Conservation (phyloP, 108 stramenopile genomes). For the Pseudonitzschia pungens region DNA sequence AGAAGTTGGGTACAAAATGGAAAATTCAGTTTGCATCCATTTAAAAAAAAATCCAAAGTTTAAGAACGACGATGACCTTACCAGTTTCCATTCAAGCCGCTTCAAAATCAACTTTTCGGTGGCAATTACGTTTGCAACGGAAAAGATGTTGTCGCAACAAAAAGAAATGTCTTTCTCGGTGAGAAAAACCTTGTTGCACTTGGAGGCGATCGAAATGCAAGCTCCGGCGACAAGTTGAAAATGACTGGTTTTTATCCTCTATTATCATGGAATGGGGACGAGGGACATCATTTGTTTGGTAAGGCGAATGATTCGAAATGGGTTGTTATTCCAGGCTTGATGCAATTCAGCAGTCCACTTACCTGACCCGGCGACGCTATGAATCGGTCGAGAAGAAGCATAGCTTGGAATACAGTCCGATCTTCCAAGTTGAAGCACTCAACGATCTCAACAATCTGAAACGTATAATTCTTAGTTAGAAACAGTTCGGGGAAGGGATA, state of each 20-base stretch:
- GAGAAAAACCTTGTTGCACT: conserved; percentile 12
- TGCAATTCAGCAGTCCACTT: conserved; percentile 6
- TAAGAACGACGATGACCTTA: background rate
- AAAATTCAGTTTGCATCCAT: background rate
- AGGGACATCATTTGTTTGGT: background rate
- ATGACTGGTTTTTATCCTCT: conserved; percentile 9
- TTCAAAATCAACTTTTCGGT: conserved; percentile 26
- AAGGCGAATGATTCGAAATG: background rate
- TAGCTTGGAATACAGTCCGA: conserved; percentile 30
- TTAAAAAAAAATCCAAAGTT: too few relatives aligned
- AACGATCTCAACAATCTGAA: conserved; percentile 25
- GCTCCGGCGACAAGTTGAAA: conserved; percentile 40
- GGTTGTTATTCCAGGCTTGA: background rate
- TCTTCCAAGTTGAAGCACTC: conserved; percentile 33
- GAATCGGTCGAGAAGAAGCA: conserved; percentile 32
- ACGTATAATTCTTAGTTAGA: background rate
- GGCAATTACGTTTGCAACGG: background rate
- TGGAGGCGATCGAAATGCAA: conserved; percentile 40
- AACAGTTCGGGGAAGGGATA: background rate
- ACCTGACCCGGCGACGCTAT: conserved; percentile 13
- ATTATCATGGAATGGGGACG: background rate
- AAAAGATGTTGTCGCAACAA: conserved; percentile 40
- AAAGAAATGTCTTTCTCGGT: conserved; percentile 22
- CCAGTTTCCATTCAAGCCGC: conserved; percentile 33
- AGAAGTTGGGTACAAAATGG: background rate